Base-by-base conservation (phyloP, 2,329 filamentous ascomycete genomes). In the Fusarium sp. region DNA sequence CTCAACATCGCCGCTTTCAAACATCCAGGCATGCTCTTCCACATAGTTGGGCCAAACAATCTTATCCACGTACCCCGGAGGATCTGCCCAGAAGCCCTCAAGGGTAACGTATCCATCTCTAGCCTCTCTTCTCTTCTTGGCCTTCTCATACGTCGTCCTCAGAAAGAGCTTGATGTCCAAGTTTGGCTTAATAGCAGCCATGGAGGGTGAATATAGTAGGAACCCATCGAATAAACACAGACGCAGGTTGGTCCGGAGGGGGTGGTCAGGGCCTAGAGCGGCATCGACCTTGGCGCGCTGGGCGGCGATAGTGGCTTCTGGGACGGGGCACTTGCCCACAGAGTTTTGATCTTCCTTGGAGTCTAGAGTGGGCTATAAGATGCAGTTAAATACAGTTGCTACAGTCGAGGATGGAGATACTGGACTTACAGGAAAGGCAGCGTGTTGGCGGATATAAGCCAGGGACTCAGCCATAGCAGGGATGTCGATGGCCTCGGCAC, bases 1-100 rank as follows among this genome's bases (percentile, higher is more conserved):
- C 71, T 91, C 86, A 1, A 93, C 91, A 75, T 94, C 82, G 0
- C 87, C 90, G 9, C 82, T 80, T 67, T 89, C 79, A 75, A 97
- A 96, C 77, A 99, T 82, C 84, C 92, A 97, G 22, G 83, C 82
- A 80, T 98, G 94, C 72, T 93, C 88, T 53, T 86, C 83, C 5
- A 92, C 92, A 78, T 97, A 98, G 73, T 97, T 95, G 5, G 95
- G 95, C 96, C 96, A 99, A 6, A 99, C 96, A 55, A 99, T 87
- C 76, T 92, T 87, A 77, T 98, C 94, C 37, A 98, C 94, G 77
- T 98, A 99, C 0, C 93, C 94, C 0, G 93, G 93, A 0, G 96
- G 96, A 78, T 99, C 96, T 57, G 90, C 86, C 96, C 96, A 99
- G 81, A 97, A 99, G 27, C 94, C 95, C 74, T 97, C 89, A 7